These are phyloP conservation scores for Ehretia macrophylla DNA, from an alignment of 257 asterid genomes.

Conservation along the genomic window DNA sequence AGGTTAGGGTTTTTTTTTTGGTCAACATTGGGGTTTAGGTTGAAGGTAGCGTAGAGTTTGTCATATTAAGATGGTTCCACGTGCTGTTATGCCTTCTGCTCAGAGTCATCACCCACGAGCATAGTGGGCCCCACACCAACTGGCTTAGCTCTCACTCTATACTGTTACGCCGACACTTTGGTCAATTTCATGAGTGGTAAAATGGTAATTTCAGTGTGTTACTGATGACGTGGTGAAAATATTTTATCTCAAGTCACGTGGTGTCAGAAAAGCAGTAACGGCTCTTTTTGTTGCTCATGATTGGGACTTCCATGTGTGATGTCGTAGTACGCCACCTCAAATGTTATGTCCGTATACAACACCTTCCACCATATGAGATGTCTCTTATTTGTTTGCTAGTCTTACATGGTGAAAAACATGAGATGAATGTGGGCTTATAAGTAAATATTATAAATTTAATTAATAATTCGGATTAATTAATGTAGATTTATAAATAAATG, in stretches of 20 bases:
- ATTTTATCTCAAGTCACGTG: slow-evolving; percentile 27
- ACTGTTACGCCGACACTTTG: slow-evolving; percentile 46
- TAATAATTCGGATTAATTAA: not conserved
- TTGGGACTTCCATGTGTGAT: slow-evolving; percentile 8
- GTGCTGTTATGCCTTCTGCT: slow-evolving; percentile 33
- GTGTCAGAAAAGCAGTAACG: slow-evolving; percentile 33
- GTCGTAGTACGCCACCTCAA: not conserved
- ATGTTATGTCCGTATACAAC: too few species aligned
- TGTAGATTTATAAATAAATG: not conserved
- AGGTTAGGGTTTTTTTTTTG: too few species aligned
- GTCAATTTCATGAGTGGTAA: not conserved
- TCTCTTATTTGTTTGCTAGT: not conserved
- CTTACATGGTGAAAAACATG: too few species aligned
- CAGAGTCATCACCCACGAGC: slow-evolving; percentile 9
- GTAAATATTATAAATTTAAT: not conserved
- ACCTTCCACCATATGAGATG: not conserved
- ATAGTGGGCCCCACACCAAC: slow-evolving; percentile 1
- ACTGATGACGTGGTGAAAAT: slow-evolving; percentile 27
- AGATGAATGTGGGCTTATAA: too few species aligned
- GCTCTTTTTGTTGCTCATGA: slow-evolving; percentile 19
- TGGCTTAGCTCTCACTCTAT: not conserved
- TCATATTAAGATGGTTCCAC: slow-evolving; percentile 22
- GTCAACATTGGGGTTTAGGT: not conserved
- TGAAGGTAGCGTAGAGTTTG: slow-evolving; percentile 24
- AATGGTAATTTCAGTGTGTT: slow-evolving; percentile 15